Conservation (phyloP, 495 filamentous ascomycete species). For the Bryoglossum gracile region DNA sequence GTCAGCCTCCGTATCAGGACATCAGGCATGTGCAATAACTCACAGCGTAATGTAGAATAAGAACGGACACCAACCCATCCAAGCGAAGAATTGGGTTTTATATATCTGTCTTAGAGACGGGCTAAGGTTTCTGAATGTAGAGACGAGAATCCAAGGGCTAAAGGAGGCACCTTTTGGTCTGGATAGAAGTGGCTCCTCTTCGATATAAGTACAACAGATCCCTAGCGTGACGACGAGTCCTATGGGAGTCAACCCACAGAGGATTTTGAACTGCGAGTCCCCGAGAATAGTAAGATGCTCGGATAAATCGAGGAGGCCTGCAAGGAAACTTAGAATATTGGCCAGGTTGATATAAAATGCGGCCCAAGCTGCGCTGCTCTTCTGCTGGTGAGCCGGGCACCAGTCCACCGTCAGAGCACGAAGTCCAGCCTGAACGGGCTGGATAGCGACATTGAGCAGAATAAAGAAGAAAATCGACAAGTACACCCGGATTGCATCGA, state of each 20-base stretch:
- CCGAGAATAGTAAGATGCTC: not conserved
- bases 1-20: not conserved
- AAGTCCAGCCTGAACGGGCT: not conserved
- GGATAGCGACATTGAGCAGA: not conserved
- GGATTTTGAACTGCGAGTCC: not conserved
- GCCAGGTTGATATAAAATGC: not conserved
- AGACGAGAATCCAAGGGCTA: too few relatives aligned
- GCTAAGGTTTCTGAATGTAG: not conserved
- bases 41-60: not conserved
- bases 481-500: not conserved
- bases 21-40: not conserved
- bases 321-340: not conserved
- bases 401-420: not conserved
- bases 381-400: not conserved
- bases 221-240: not conserved
- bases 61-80: not conserved
- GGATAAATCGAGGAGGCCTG: not conserved
- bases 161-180: too few relatives aligned
- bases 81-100: not conserved
- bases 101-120: not conserved
- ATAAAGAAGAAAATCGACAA: not conserved
- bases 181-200: not conserved
- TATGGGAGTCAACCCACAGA: not conserved
- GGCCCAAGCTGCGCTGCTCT: not conserved
- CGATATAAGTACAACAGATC: not conserved